phyloP scores from a whole-genome alignment of 306 rosid species.

The Arachis stenosperma region DNA sequence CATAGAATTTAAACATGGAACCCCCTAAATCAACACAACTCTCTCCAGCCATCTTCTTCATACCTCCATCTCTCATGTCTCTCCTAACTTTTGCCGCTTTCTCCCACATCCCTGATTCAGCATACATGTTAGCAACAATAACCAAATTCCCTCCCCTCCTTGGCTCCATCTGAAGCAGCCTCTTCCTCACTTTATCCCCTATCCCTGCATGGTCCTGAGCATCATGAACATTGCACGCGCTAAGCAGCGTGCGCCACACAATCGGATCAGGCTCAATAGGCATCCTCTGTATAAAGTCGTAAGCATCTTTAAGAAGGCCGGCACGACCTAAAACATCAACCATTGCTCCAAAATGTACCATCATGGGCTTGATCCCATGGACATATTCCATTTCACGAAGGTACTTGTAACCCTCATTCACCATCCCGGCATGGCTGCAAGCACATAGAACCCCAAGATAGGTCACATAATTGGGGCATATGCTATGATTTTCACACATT shows the following conservation, averaged over 20 bases:
- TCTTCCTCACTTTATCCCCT: conserved; percentile 63
- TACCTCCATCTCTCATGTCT: conserved; percentile 64
- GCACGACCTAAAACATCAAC: conserved; percentile 86
- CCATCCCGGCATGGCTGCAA: conserved; percentile 87
- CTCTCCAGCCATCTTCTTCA: conserved; percentile 87
- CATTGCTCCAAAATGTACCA: conserved; percentile 84
- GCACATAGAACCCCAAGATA: conserved; percentile 88
- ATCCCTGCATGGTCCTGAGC: conserved; percentile 54
- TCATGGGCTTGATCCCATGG: conserved; percentile 69
- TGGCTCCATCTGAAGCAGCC: conserved; percentile 76
- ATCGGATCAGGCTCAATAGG: conserved; percentile 68
- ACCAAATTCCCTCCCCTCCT: conserved; percentile 77
- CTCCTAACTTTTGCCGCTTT: conserved; percentile 70
- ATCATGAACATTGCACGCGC: conserved; percentile 67
- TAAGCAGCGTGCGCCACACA: conserved; percentile 81
- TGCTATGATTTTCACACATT: conserved; percentile 47
- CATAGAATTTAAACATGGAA: conserved; percentile 60
- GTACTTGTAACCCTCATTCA: conserved; percentile 62
- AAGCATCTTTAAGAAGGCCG: conserved; percentile 72
- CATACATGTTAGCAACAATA: conserved; percentile 82
- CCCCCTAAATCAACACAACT: conserved; percentile 78
- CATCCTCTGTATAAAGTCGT: conserved; percentile 63
- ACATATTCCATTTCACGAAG: conserved; percentile 67
- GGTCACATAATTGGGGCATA: conserved; percentile 74
- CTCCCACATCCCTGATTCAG: conserved; percentile 91